Base-by-base conservation (phyloP, 352 stramenopile species). In the Peronospora tabacina region DNA sequence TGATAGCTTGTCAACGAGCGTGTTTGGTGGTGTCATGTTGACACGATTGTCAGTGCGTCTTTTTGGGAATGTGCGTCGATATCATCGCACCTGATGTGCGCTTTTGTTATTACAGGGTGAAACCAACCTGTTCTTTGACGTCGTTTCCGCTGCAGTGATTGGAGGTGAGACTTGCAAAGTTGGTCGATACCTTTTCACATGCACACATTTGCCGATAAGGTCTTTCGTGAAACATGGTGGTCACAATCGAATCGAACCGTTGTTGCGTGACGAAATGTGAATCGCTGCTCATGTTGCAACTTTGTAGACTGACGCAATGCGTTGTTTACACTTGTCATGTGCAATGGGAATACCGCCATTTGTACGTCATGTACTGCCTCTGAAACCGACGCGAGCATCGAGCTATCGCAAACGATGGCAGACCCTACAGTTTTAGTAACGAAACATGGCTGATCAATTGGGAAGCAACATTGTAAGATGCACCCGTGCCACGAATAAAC, bases 161-260 rank as follows among this genome's bases (percentile, higher is more conserved):
- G 80, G 80, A 55, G 76, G 75, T 87, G 41, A 13, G 40, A 32
- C 11, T 24, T 36, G 13, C 9, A 16, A 16, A 30, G 41, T 34
- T 10, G 37, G 11, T 48, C 15, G 11, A 39, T 11, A 30, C 29
- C 3, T 43, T 36, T 17, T 51, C 12, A 41, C 17, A 11, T 5
- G 22, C 9, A 11, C 34, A 9, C 7, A 7, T 20, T 36, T 49
- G 30, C 46, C 15, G 37, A 7, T 19, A 84, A 75, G 80, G 7
- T 70, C 76, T 10, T 82, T 90, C 34, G 66, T 78, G 11, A 56
- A 54, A 13, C 64, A 70, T 12, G 80, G 80, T 8, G 80, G 80
- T 15, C 80, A 90, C 52, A 90, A 90, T 29, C 72, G 76, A 10
- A 81, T 90, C 41, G 80, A 90, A 41, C 75, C 80, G 7, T 51